Conservation (phyloP, 345 rosid genomes). For the Bruguiera gymnorhiza region DNA sequence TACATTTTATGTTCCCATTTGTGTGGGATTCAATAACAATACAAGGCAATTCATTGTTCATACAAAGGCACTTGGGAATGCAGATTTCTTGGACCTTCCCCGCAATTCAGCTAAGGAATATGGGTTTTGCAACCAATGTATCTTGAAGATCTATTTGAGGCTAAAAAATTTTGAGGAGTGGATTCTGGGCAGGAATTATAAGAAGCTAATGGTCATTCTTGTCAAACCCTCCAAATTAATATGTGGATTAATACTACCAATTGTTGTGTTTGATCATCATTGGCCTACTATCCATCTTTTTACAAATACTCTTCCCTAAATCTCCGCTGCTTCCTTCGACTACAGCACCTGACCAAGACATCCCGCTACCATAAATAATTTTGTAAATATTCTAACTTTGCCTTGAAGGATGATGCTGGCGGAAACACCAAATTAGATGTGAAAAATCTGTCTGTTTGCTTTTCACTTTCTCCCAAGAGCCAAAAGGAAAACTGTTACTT, state of each 20-base stretch:
- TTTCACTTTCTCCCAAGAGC: too few species aligned
- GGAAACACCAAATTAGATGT: too few species aligned
- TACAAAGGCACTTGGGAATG: slow-evolving; percentile 22
- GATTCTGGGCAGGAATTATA: slow-evolving; percentile 31
- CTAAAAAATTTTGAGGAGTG: background rate
- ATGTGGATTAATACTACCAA: background rate
- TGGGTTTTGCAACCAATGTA: slow-evolving; percentile 31
- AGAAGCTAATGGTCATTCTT: slow-evolving; percentile 15
- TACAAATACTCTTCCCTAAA: too few species aligned
- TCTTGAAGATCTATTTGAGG: slow-evolving; percentile 34
- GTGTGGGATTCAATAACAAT: slow-evolving; percentile 24
- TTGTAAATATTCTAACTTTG: too few species aligned
- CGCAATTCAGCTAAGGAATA: slow-evolving; percentile 40
- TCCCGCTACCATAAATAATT: too few species aligned
- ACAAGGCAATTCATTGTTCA: slow-evolving; percentile 30
- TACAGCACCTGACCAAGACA: too few species aligned
- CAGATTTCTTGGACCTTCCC: slow-evolving; percentile 32
- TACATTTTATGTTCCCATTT: slow-evolving; percentile 34
- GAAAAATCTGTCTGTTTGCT: too few species aligned
- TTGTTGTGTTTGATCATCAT: background rate
- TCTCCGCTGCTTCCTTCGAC: too few species aligned
- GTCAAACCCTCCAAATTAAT: slow-evolving; percentile 7
- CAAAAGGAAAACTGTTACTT: too few species aligned
- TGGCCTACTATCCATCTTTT: background rate
- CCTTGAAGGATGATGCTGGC: too few species aligned